These are phyloP conservation scores for Thymus mandschuricus DNA, from an alignment of 257 asterid genomes.

Conservation along the genomic window DNA sequence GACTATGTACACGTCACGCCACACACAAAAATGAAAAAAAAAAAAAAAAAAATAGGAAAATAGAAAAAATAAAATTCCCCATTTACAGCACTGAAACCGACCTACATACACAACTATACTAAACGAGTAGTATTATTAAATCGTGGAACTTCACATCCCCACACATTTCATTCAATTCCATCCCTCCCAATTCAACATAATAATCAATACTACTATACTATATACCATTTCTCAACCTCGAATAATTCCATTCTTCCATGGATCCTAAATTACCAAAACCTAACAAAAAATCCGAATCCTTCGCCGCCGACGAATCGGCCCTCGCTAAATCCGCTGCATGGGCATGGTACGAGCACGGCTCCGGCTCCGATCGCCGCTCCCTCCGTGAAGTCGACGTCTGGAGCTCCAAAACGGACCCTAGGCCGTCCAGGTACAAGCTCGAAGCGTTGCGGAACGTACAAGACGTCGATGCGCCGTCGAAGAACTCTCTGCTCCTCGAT, in stretches of 20 bases:
- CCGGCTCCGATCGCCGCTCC: conserved; percentile 43
- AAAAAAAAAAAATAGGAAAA: background rate
- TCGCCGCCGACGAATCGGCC: conserved; percentile 44
- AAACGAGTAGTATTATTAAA: background rate
- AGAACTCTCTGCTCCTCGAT: conserved; percentile 57
- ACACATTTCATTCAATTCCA: conserved; percentile 24
- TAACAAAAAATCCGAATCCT: conserved; percentile 8
- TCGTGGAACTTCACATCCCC: conserved; percentile 37
- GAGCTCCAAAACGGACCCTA: conserved; percentile 33
- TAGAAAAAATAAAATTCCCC: background rate
- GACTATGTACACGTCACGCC: background rate
- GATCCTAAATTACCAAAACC: conserved; percentile 33
- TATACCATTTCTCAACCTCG: background rate
- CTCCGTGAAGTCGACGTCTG: conserved; percentile 43
- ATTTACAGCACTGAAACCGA: conserved; percentile 20
- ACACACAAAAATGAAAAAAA: background rate
- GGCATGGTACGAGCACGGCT: conserved; percentile 65
- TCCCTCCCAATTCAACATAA: background rate
- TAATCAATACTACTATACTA: background rate
- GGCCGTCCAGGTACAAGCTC: conserved; percentile 61
- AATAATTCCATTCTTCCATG: conserved; percentile 21
- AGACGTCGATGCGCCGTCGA: background rate
- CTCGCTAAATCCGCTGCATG: conserved; percentile 60
- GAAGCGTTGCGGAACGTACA: conserved; percentile 42
- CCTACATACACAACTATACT: background rate